Conservation (phyloP, 352 stramenopile species). For the Pythium coloratum region DNA sequence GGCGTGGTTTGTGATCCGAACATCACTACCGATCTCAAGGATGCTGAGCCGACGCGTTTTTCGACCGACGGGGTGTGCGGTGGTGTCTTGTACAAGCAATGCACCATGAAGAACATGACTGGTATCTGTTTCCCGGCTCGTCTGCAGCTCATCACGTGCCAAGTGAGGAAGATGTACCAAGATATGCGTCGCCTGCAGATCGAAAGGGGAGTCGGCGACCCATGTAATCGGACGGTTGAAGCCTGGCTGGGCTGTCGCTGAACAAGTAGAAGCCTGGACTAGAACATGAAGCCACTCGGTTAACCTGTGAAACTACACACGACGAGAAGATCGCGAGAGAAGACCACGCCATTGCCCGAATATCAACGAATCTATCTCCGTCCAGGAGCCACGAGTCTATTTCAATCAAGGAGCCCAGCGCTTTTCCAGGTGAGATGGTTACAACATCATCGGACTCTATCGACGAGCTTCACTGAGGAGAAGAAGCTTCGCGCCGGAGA, state of each 20-base stretch:
- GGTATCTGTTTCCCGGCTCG: conserved; percentile 18
- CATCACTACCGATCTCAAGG: conserved; percentile 15
- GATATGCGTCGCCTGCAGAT: conserved; percentile 19
- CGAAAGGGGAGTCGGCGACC: conserved; percentile 11
- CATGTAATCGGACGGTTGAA: conserved; percentile 17
- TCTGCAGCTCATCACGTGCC: conserved; percentile 15
- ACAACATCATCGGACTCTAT: no score
- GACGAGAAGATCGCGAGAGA: no score
- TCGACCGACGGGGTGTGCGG: conserved; percentile 13
- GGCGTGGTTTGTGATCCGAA: conserved; percentile 1
- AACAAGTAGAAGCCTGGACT: no score
- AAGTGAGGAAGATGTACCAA: background rate
- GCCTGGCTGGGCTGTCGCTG: conserved; percentile 14
- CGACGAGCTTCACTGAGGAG: no score
- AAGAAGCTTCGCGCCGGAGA: no score
- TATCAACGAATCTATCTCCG: no score
- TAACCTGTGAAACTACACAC: no score
- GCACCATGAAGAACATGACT: background rate
- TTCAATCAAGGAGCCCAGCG: no score
- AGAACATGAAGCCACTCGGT: no score
- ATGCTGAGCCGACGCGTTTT: background rate
- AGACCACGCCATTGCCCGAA: no score
- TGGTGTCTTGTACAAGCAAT: conserved; percentile 24
- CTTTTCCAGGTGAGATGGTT: no score
- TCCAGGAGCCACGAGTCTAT: no score